A percentile compares a stretch with the other conserved stretches of the same genome.
Conservation (phyloP, 2,329 filamentous ascomycete species). For the Aspergillus hortae region DNA sequence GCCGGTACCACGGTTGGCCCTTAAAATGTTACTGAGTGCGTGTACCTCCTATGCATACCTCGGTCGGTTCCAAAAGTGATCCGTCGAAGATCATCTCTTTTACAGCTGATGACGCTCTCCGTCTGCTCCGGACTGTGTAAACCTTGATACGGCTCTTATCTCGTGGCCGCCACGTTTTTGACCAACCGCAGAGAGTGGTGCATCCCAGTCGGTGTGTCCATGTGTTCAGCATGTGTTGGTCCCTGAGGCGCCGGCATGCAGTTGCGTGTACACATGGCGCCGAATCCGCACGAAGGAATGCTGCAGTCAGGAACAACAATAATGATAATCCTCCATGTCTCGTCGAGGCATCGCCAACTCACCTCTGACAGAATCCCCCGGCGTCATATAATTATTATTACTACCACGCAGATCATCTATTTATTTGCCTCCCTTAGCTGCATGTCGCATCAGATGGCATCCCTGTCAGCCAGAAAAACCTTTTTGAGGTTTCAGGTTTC, state of each 20-base stretch:
- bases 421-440: neutral
- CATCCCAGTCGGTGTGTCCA: neutral
- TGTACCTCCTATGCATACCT: too few species aligned
- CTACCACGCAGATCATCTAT: neutral
- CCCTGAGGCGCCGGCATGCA: neutral
- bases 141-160: constrained; percentile 6
- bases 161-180: constrained; percentile 35
- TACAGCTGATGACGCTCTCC: too few species aligned
- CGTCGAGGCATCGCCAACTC: neutral
- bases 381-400: neutral
- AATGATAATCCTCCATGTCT: neutral
- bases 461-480: neutral
- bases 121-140: too few species aligned
- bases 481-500: neutral
- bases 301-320: too few species aligned
- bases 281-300: neutral
- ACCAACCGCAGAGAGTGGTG: constrained; percentile 6
- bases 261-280: neutral
- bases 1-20: too few species aligned
- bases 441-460: neutral
- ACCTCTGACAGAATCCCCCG: neutral
- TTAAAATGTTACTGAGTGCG: too few species aligned
- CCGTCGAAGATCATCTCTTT: too few species aligned
- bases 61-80: too few species aligned
- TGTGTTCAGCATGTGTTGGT: neutral